Base-by-base conservation (phyloP, 345 rosid species). In the Leavenworthia alabamica region DNA sequence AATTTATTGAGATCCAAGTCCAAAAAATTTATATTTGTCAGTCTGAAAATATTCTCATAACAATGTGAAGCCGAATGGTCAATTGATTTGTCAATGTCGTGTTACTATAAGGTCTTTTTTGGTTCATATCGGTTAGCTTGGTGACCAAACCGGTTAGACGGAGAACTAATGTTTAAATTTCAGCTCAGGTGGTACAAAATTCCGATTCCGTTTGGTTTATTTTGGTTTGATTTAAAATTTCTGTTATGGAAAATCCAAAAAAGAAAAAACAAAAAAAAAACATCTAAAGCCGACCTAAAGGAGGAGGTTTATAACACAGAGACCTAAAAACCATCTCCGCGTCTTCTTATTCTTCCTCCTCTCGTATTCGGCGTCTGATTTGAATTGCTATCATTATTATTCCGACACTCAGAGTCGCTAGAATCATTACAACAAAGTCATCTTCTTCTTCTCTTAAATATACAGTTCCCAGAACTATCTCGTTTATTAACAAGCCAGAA, bases 311-410 rank as follows among this genome's bases (percentile, higher is more conserved):
- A 67, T 17, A 49, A 7, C 58, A 40, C n/a, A 57, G 48, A 39
- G 50, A 67, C 57, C 58, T 46, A 56, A 67, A 57, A 37, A 3
- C 59, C 65, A 64, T 48, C 64, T 67, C 43, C 17, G n/a, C 27
- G 7, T 14, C 51, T 22, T 2, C 51, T 39, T 31, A 24, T 10
- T 39, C 23, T 23, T 23, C 39, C 10, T 37, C 75, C 6, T 32
- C 52, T 64, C 22, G 29, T 48, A 26, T 27, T 5, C 62, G 70
- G 64, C 71, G 64, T 57, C 50, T 28, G 56, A 56, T 3, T 3
- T 26, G 4, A 36, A 42, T 43, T 22, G 45, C 6, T 17, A 49
- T 11, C 27, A 24, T 14, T 14, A 15, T 11, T 26, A 6, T 65
- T 32, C 62, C 45, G 44, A 31, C 52, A 43, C 31, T 24, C 27